Base-by-base conservation (phyloP, 306 rosid species). In the Prunus kanzakura region DNA sequence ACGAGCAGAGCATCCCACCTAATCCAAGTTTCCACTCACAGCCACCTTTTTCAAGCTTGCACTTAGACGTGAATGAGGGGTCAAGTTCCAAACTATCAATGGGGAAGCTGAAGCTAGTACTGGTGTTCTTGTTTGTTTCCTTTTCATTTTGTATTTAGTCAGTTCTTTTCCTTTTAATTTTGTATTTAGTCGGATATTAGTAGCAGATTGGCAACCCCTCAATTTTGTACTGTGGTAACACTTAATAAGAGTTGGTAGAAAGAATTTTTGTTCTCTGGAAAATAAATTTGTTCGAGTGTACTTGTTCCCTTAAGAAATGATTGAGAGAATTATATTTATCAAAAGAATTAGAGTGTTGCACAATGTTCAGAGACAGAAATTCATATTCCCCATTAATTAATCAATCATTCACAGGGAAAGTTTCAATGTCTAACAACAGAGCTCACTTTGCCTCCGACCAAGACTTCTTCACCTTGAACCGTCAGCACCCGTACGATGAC, bases 391-490 rank as follows among this genome's bases (percentile, higher is more conserved):
- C 69, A 12, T 74, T 62, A 13, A 6, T 74, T 62, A 13, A 6
- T 38, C 15, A 19, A 22, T 15, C 15, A 13, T 57, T 43, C 76
- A 25, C 69, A 62, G 18, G 58, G 63, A 73, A 50, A 61, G 6
- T 60, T 27, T 47, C 49, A 66, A 46, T 12, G 29, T 47, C 78
- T 61, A 41, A 74, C 78, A 62, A 11, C 77, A 74, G 1, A 61
- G 38, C 69, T 74, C 69, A 7, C 60, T 47, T 29, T n/a, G 61
- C 49, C 22, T 74, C 61, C 52, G 35, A 62, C 30, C 69, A 61
- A 50, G 69, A 74, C 58, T 61, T 61, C 78, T 61, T 74, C n/a
- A 46, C 13, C 78, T 74, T 74, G 78, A 61, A 62, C 29, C 29
- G 38, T 30, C 30, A 6, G 69, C 69, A 74, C 35, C 64, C 3